phyloP scores from a whole-genome alignment of 306 rosid species.

The Medicago truncatula region MtrunA17r5.0-ANR NC_053043.1:43051501-43052000 shows the following conservation, averaged over 20 bases:
- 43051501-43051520: conserved; percentile 47
- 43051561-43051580: conserved; percentile 42
- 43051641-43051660: conserved; percentile 4
- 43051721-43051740: conserved; percentile 26
- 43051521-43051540: conserved; percentile 49
- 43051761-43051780: conserved; percentile 26
- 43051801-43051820: conserved; percentile 63
- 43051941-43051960: not conserved
- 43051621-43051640: conserved; percentile 23
- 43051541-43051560: conserved; percentile 51
- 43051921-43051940: conserved; percentile 9
- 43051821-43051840: conserved; percentile 73
- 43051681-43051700: not conserved
- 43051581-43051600: conserved; percentile 53
- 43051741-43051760: conserved; percentile 23
- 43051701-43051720: conserved; percentile 8
- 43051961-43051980: conserved; percentile 29
- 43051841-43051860: conserved; percentile 75
- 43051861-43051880: conserved; percentile 64
- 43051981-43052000: conserved; percentile 17
- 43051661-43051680: conserved; percentile 1
- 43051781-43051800: conserved; percentile 61
- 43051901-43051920: not conserved
- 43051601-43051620: not conserved
- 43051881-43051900: conserved; percentile 23